Evolutionary conservation across 2,329 filamentous ascomycete species (phyloP), one percentile per base, ranked within the genome.

Genomic region (Tympanopsis confertula): DNA sequence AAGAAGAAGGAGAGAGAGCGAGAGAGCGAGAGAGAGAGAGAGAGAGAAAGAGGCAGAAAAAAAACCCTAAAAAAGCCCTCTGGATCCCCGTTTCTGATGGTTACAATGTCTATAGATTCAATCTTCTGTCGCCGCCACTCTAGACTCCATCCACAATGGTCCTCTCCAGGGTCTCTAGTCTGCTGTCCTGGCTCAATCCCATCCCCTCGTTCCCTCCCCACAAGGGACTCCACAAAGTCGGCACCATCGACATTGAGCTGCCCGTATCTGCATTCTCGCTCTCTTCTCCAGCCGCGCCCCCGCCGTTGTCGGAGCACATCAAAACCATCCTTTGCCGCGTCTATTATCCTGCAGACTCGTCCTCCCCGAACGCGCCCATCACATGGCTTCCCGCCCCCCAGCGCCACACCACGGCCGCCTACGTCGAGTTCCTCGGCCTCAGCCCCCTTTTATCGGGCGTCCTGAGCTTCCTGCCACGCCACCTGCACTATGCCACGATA

Each of bases 351-450:
- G 78, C 80, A 17, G 60, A 63, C 1, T 53, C 65, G 4, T 63
- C 65, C 14, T 63, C 70, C 3, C 57, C 58, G 37, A 66, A 73
- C 49, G 74, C 74, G 48, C 66, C 66, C 7, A 80, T 86, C 39
- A 73, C 70, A 48, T 94, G 86, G 86, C 68, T 93, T 38, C 85
- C 85, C 0, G 68, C 71, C 5, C 86, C 86, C 0, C 86, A 93
- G 55, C 63, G 81, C 35, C 75, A 78, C 29, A 81, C 86, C 51
- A 63, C 89, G 5, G 72, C 78, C 13, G 82, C 81, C 1, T 91
- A 91, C 52, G 79, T 80, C 7, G 71, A 77, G 46, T 93, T 93
- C 49, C 52, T 89, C 5, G 85, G 85, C 2, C 66, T 81, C 3
- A 71, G 74, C 0, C 62, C 68, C 19, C 62, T 70, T 22, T 46